Base-by-base conservation (phyloP, 2,329 filamentous ascomycete genomes). In the Lachnellula occidentalis region DNA sequence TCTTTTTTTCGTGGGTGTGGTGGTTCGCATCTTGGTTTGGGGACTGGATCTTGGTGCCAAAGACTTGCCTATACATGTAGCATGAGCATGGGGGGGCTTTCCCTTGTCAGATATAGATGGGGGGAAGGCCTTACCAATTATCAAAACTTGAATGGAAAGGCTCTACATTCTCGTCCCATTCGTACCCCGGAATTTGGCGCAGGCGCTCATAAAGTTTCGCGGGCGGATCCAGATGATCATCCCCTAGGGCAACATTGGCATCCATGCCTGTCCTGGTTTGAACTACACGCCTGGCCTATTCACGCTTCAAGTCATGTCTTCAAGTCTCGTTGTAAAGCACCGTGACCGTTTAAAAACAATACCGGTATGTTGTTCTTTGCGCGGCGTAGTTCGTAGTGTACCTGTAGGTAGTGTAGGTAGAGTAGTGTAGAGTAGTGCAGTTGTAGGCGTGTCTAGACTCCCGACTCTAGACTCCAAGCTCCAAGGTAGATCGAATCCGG, bases 131-230 rank as follows among this genome's bases (percentile, higher is more conserved):
- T 65, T 74, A 84, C 90, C 92, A 97, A 74, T 92, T 91, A 70
- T 95, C 90, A 72, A 96, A 96, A 64, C 85, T 90, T 49, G 81
- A 80, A 67, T 85, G 83, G 53, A 79, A 74, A 11, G 81, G 81
- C 24, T 71, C 71, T 54, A 67, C 70, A 14, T 80, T 77, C 61
- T 88, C 86, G 70, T 91, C 86, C 88, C 88, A 92, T 6, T 80
- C 82, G 68, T 90, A 91, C 51, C 87, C 87, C 45, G 85, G 78
- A 60, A 92, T 78, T 68, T 89, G 86, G 58, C 81, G 78, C 61
- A 92, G 77, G 49, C 88, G 82, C 69, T 91, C 86, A 64, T 85
- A 87, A 51, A 92, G 79, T 64, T 85, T 82, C 61, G 79, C 76
- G 43, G 86, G 86, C 56, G 85, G 84, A 68, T 84, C 81, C 65